These are phyloP conservation scores for Cordyceps pruinosa DNA, from an alignment of 2,329 filamentous ascomycete species.

Conservation along the genomic window DNA sequence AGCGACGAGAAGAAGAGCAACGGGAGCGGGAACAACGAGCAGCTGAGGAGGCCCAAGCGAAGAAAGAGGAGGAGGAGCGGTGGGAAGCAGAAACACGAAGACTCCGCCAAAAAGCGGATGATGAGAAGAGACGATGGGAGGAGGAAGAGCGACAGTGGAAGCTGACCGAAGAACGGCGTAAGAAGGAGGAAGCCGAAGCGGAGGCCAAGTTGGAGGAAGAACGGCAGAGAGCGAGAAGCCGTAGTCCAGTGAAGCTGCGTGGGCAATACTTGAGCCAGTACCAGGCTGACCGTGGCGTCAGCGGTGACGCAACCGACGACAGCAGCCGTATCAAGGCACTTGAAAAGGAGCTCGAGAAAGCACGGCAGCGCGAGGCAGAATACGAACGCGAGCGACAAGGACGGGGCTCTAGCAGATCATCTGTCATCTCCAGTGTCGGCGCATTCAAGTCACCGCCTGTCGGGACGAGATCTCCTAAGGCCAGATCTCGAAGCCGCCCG, in stretches of 20 bases:
- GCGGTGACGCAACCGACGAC: constrained; percentile 35
- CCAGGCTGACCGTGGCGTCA: constrained; percentile 57
- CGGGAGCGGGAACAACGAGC: constrained; percentile 40
- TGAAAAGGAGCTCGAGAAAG: constrained; percentile 61
- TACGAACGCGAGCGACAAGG: constrained; percentile 51
- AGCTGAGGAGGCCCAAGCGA: constrained; percentile 56
- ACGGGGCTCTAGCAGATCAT: constrained; percentile 29
- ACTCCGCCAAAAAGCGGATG: constrained; percentile 50
- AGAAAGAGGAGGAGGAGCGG: constrained; percentile 55
- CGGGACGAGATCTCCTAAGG: constrained; percentile 18
- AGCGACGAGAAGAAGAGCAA: constrained; percentile 47
- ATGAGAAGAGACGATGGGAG: constrained; percentile 68
- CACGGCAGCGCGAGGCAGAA: constrained; percentile 56
- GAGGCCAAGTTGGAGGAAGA: constrained; percentile 62
- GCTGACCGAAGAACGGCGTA: constrained; percentile 64
- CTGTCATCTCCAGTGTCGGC: not conserved
- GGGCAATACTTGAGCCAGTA: constrained; percentile 87
- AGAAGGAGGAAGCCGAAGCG: constrained; percentile 65
- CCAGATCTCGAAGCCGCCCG: constrained; percentile 37
- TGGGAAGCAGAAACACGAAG: constrained; percentile 61
- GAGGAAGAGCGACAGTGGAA: constrained; percentile 73
- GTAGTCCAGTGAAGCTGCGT: constrained; percentile 62
- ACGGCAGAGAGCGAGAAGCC: constrained; percentile 52
- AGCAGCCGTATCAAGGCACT: constrained; percentile 69
- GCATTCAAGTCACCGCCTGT: not conserved